phyloP scores from a whole-genome alignment of 2,329 filamentous ascomycete genomes.

The Alternaria sp. region DNA sequence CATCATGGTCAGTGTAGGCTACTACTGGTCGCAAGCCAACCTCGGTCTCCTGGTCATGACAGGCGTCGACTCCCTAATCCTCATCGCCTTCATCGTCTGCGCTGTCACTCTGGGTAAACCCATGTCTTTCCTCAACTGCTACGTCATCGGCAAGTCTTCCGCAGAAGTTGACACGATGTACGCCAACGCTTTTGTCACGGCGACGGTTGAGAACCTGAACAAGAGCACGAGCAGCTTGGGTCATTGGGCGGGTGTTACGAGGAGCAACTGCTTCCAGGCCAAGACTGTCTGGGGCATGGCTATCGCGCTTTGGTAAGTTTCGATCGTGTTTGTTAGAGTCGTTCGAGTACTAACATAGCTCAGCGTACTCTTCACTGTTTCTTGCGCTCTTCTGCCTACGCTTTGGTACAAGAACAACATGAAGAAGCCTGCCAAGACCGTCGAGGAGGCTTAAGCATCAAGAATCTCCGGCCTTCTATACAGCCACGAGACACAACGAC shows the following conservation, averaged over 20 bases:
- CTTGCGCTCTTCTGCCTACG: constrained; percentile 56
- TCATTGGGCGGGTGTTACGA: constrained; percentile 68
- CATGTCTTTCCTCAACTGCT: constrained; percentile 80
- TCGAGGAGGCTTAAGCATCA: constrained; percentile 40
- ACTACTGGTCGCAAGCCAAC: constrained; percentile 81
- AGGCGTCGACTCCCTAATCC: constrained; percentile 71
- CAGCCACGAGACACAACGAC: neutral
- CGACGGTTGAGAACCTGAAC: constrained; percentile 62
- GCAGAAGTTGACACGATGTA: constrained; percentile 56
- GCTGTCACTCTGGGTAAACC: constrained; percentile 81
- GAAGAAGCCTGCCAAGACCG: constrained; percentile 52
- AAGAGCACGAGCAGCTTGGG: constrained; percentile 60
- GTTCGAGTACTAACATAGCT: constrained; percentile 18
- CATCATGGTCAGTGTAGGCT: constrained; percentile 72
- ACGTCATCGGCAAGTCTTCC: constrained; percentile 59
- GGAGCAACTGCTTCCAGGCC: constrained; percentile 76
- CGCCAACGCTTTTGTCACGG: constrained; percentile 64
- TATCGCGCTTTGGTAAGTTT: constrained; percentile 74
- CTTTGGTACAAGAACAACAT: constrained; percentile 59
- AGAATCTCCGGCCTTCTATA: neutral
- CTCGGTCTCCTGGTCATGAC: constrained; percentile 78
- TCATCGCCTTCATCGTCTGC: constrained; percentile 81
- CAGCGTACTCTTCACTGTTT: constrained; percentile 58
- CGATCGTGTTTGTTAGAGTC: accelerated
- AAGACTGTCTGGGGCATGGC: constrained; percentile 88